Percentiles rank a stretch among this genome's conserved stretches.
Conservation (phyloP, 1,139 yeast genomes). For the Magnusiomyces tetraspermus region DNA sequence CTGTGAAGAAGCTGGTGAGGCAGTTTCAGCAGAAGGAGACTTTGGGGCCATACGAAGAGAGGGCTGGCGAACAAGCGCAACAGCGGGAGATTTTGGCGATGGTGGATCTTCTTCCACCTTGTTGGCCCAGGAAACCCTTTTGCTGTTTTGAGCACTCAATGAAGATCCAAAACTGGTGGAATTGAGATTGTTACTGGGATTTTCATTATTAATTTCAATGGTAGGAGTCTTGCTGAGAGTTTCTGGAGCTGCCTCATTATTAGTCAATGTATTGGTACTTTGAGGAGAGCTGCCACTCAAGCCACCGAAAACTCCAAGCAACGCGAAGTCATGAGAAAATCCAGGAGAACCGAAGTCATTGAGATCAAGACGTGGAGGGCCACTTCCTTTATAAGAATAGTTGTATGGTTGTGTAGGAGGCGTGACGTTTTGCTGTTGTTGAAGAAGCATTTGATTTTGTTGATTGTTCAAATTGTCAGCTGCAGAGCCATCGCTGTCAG, state of each 20-base stretch:
- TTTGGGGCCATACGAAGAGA: neutral
- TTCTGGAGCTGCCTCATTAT: no score
- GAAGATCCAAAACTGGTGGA: neutral
- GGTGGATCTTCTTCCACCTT: constrained; percentile 2
- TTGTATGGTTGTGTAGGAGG: neutral
- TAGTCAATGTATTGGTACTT: no score
- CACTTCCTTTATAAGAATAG: constrained; percentile 1
- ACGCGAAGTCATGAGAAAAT: constrained; percentile 8
- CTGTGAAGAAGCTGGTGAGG: neutral
- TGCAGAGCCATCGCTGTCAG: neutral
- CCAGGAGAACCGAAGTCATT: constrained; percentile 13
- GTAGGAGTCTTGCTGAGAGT: no score
- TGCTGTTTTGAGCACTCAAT: neutral
- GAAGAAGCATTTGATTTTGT: constrained; percentile 1
- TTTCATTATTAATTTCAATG: neutral
- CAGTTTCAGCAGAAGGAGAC: constrained; percentile 11
- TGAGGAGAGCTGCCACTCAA: neutral
- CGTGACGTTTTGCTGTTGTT: neutral
- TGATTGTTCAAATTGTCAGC: constrained; percentile 3
- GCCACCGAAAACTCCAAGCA: neutral
- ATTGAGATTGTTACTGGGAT: neutral
- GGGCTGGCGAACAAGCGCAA: constrained; percentile 3
- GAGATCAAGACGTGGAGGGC: constrained; percentile 14
- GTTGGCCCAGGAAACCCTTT: neutral
- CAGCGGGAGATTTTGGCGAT: constrained; percentile 6